Evolutionary conservation across 2,329 filamentous ascomycete genomes (phyloP), one percentile per base, ranked within the genome.

Genomic region (Phialophora chinensis): DNA sequence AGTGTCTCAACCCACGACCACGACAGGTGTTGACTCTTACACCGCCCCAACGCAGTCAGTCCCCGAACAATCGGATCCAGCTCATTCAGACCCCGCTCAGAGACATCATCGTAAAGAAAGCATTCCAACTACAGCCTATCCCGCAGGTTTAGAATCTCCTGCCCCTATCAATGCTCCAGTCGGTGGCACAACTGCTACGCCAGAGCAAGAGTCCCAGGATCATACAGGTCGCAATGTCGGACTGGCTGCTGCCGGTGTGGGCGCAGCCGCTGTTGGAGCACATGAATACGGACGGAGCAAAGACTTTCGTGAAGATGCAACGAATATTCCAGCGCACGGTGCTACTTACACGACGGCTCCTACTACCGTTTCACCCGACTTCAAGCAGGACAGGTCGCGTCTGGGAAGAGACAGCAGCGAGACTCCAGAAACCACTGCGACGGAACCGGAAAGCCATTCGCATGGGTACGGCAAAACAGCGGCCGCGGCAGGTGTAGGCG

Each of bases 81-180:
- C 12, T 10, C 12, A 14, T 23, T 52, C 49, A 11, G 20, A 23
- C 4, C 25, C 49, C 1, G 10, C 20, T 2, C 49, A 23, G n/a
- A 8, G 49, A 52, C 68, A 71, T 42, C 60, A 69, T 42, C 55
- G 67, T 17, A 67, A 71, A 50, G 68, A 72, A 38, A 69, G 68
- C 55, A 72, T 72, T 56, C 71, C 71, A 5, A 72, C 71, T 11
- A 72, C 68, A 14, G 71, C 71, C 12, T 72, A 72, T 59, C 71
- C 71, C 31, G 68, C 66, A 38, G 70, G 69, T 12, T 23, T 60
- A 20, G 57, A 61, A 23, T 71, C 69, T 56, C 69, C 71, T 44
- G 35, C 61, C 12, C 62, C 71, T 25, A 66, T 72, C 27, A 66
- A 64, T 57, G n/a, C 71, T 33, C 71, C 71, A 14, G 60, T 71